Conservation (phyloP, 2,329 filamentous ascomycete genomes). For the Epichloe elymi region DNA sequence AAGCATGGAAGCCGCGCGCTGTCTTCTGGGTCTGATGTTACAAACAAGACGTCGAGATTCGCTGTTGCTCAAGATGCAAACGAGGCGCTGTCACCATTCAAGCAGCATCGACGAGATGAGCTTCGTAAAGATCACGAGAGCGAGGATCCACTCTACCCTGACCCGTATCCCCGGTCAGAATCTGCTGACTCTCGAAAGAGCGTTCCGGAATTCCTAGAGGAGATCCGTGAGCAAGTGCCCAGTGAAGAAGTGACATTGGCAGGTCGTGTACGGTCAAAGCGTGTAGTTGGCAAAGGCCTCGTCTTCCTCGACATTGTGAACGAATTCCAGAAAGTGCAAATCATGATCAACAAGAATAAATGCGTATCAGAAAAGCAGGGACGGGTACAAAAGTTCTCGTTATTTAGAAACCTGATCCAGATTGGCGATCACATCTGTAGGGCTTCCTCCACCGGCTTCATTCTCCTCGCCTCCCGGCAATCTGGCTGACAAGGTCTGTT, state of each 20-base stretch:
- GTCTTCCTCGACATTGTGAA: constrained; percentile 73
- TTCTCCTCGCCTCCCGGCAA: constrained; percentile 10
- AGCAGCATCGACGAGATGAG: constrained; percentile 21
- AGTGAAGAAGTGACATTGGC: constrained; percentile 19
- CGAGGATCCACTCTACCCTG: constrained; percentile 21
- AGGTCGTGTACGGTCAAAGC: constrained; percentile 62
- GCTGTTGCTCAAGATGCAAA: constrained; percentile 9
- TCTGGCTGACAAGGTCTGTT: constrained; percentile 14
- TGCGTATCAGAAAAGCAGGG: constrained; percentile 22
- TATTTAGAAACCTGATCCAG: constrained; percentile 52
- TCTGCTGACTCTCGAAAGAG: constrained; percentile 15
- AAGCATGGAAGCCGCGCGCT: constrained; percentile 7
- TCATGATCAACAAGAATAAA: constrained; percentile 56
- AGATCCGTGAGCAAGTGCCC: constrained; percentile 14
- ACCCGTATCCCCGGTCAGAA: constrained; percentile 23
- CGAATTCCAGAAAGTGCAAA: constrained; percentile 60
- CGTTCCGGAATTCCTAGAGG: constrained; percentile 22
- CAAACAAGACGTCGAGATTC: constrained; percentile 7
- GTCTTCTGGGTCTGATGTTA: constrained; percentile 10
- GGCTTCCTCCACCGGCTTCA: constrained; percentile 22
- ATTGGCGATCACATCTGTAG: constrained; percentile 76
- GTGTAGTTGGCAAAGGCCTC: constrained; percentile 61
- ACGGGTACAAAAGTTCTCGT: constrained; percentile 35
- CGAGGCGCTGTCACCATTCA: constrained; percentile 21
- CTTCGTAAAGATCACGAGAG: constrained; percentile 20